These are phyloP conservation scores for Rhinocladiella mackenziei DNA, from an alignment of 2,329 filamentous ascomycete genomes.

Conservation along the genomic window DNA sequence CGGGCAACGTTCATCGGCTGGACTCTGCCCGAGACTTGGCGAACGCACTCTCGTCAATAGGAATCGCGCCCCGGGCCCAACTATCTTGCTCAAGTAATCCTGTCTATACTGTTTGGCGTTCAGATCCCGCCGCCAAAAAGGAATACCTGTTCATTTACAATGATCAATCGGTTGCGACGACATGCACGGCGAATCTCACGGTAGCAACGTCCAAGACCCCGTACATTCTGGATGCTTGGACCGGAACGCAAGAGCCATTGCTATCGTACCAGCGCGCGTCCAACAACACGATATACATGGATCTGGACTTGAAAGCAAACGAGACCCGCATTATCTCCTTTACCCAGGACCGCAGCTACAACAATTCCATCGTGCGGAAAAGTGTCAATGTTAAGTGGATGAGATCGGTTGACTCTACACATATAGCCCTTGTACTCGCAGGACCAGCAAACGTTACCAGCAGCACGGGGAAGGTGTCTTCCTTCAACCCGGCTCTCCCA, in stretches of 20 bases:
- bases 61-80: slow-evolving; percentile 34
- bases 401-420: neutral
- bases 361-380: neutral
- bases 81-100: slow-evolving; percentile 32
- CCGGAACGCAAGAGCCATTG: slow-evolving; percentile 36
- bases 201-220: slow-evolving; percentile 33
- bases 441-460: neutral
- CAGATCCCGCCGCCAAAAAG: slow-evolving; percentile 27
- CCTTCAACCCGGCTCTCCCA: neutral
- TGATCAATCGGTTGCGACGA: slow-evolving; percentile 28
- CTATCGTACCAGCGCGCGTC: slow-evolving; percentile 33
- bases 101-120: slow-evolving; percentile 40
- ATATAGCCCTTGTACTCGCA: neutral
- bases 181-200: slow-evolving; percentile 25
- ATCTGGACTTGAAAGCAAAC: slow-evolving; percentile 38
- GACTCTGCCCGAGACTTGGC: slow-evolving; percentile 34
- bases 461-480: slow-evolving; percentile 34
- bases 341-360: slow-evolving; percentile 1
- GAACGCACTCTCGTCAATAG: slow-evolving; percentile 31
- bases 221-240: slow-evolving; percentile 44
- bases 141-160: slow-evolving; percentile 44
- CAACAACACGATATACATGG: slow-evolving; percentile 33
- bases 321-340: slow-evolving; percentile 43
- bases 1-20: slow-evolving; percentile 39
- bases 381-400: neutral